These are phyloP conservation scores for Syzygium jambos DNA, from an alignment of 345 rosid genomes.

Conservation along the genomic window DNA sequence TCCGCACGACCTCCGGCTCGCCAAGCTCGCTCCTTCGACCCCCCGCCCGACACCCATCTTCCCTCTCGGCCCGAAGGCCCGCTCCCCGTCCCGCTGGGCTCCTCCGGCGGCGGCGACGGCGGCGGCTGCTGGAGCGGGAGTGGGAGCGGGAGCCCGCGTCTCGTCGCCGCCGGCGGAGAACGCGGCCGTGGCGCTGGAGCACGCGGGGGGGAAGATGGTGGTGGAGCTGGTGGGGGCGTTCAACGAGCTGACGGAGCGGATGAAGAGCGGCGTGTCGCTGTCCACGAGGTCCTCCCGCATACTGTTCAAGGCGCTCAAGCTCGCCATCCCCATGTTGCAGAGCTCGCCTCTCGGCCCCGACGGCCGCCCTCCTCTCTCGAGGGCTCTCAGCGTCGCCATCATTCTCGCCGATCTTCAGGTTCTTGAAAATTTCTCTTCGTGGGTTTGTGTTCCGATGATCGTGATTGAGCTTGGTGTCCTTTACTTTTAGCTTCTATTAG, in stretches of 20 bases:
- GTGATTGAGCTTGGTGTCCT: background rate
- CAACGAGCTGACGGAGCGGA: conserved; percentile 78
- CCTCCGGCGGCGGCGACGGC: background rate
- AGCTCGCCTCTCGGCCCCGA: conserved; percentile 51
- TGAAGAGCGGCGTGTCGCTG: conserved; percentile 38
- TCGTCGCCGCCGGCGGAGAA: background rate
- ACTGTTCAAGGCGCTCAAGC: conserved; percentile 77
- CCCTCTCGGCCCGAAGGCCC: background rate
- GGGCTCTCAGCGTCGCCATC: conserved; percentile 71
- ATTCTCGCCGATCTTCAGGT: conserved; percentile 93
- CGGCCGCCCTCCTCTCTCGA: conserved; percentile 70
- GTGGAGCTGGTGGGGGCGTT: conserved; percentile 95
- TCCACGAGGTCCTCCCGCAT: conserved; percentile 72
- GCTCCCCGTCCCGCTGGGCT: too few relatives aligned
- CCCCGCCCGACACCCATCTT: background rate
- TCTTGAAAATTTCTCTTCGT: background rate
- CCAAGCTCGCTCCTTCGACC: conserved; percentile 1
- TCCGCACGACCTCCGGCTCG: conserved; percentile 5
- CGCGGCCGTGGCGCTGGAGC: conserved; percentile 33
- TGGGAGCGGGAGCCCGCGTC: background rate
- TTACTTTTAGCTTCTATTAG: background rate
- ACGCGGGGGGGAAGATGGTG: conserved; percentile 90
- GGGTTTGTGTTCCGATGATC: background rate
- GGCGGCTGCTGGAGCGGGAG: background rate
- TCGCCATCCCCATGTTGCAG: conserved; percentile 72